Evolutionary conservation across 352 stramenopile genomes (phyloP).

Genomic region (Pythium volutum): DNA sequence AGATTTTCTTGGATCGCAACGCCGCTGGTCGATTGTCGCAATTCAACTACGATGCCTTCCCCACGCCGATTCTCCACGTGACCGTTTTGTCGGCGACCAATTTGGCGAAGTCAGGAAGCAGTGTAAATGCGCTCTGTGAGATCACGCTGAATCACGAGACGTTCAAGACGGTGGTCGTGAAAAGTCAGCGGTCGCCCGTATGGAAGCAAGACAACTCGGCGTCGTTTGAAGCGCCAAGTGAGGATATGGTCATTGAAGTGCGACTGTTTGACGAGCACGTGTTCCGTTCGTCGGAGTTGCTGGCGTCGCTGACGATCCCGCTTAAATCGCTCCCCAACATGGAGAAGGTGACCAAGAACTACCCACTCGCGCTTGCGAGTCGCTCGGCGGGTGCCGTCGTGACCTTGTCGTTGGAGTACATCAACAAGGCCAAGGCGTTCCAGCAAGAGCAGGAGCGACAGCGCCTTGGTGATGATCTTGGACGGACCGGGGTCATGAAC

Average conservation of each 20-base stretch:
- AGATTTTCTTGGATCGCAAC: conserved; percentile 70
- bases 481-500: conserved; percentile 61
- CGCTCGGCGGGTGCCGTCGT: conserved; percentile 70
- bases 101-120: conserved; percentile 65
- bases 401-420: conserved; percentile 78
- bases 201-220: conserved; percentile 85
- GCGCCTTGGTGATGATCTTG: conserved; percentile 55
- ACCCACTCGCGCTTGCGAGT: conserved; percentile 75
- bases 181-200: conserved; percentile 78
- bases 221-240: conserved; percentile 70
- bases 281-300: conserved; percentile 69
- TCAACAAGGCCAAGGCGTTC: conserved; percentile 81
- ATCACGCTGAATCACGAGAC: conserved; percentile 77
- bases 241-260: conserved; percentile 84
- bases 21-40: conserved; percentile 71
- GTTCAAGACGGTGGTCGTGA: conserved; percentile 82
- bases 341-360: conserved; percentile 81
- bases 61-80: conserved; percentile 75
- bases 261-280: conserved; percentile 82
- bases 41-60: conserved; percentile 85
- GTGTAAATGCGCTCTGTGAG: conserved; percentile 80
- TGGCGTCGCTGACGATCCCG: conserved; percentile 75
- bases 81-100: conserved; percentile 81
- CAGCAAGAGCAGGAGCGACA: conserved; percentile 67
- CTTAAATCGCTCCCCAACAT: conserved; percentile 83